phyloP scores from a whole-genome alignment of 306 rosid species.

The Corylus heterophylla region DNA sequence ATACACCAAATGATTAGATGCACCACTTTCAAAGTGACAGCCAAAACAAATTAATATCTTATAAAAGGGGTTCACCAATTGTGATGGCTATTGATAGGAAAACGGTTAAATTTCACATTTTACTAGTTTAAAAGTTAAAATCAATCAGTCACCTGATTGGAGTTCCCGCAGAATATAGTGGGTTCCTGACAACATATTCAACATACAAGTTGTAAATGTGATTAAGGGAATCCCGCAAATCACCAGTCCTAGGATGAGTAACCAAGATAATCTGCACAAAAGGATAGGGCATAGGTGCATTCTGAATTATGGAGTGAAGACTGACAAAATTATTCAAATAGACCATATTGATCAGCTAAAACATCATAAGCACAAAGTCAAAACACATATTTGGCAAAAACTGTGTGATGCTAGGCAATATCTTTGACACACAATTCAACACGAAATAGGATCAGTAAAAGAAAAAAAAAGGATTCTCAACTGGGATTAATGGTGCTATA shows the following conservation, averaged over 20 bases:
- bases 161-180: slow-evolving; percentile 78
- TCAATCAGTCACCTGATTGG: slow-evolving; percentile 60
- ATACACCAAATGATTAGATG: background rate
- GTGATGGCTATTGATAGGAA: background rate
- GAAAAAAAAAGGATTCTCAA: background rate
- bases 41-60: background rate
- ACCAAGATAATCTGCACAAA: slow-evolving; percentile 77
- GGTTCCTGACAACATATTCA: slow-evolving; percentile 92
- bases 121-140: background rate
- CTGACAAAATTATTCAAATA: background rate
- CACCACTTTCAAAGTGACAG: background rate
- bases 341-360: background rate
- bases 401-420: background rate
- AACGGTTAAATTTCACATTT: background rate
- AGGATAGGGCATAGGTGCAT: slow-evolving; percentile 13
- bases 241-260: slow-evolving; percentile 91
- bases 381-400: slow-evolving; percentile 7
- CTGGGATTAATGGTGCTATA: background rate
- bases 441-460: background rate
- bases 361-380: slow-evolving; percentile 6
- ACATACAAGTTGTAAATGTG: slow-evolving; percentile 92
- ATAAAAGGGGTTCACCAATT: background rate
- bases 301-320: slow-evolving; percentile 8
- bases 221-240: slow-evolving; percentile 79
- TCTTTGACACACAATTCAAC: slow-evolving; percentile 10